Base-by-base conservation (phyloP, 768 basidiomycete genomes). In the Tephrocybe sp. region DNA sequence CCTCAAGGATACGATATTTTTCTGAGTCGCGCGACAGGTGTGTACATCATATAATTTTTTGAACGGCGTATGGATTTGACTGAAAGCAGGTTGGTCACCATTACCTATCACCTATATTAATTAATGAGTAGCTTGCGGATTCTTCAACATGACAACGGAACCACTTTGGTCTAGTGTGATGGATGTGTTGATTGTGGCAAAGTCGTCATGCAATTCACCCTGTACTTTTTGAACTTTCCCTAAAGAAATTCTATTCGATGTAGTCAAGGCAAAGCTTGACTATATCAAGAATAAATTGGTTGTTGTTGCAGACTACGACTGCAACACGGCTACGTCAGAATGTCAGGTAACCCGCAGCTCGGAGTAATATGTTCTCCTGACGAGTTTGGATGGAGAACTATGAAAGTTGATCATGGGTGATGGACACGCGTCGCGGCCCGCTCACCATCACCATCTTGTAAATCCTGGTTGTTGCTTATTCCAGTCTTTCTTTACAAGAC, bases 1-100 rank as follows among this genome's bases (percentile, higher is more conserved):
- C n/a, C 68, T 80, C 63, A 71, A 74, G 49, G 72, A 83, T 53
- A 89, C 89, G 0, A 70, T 80, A 34, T 90, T 84, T 65, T 94
- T 90, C 65, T 93, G 66, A 76, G 37, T 21, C 34, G 37, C 34
- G 37, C 2, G 28, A 14, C 23, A 15, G 10, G 41, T 51, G 15
- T 30, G 32, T 7, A 4, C 15, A 36, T 10, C 7, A 17, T 33
- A n/a, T 5, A 14, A 23, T 43, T 28, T 30, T 26, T n/a, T 43
- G 8, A 5, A 21, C 10, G 8, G 8, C 38, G 20, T 18, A 9
- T 21, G n/a, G 2, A 36, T 17, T 15, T 36, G 34, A 36, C 17
- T 5, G 17, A 5, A 36, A 7, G 6, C 5, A 36, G 34, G 15
- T 36, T 15, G 6, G 15, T n/a, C 11, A 30, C 6, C 28, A 30